Base-by-base conservation (phyloP, 2,329 filamentous ascomycete genomes). In the Neofusicoccum parvum region DNA sequence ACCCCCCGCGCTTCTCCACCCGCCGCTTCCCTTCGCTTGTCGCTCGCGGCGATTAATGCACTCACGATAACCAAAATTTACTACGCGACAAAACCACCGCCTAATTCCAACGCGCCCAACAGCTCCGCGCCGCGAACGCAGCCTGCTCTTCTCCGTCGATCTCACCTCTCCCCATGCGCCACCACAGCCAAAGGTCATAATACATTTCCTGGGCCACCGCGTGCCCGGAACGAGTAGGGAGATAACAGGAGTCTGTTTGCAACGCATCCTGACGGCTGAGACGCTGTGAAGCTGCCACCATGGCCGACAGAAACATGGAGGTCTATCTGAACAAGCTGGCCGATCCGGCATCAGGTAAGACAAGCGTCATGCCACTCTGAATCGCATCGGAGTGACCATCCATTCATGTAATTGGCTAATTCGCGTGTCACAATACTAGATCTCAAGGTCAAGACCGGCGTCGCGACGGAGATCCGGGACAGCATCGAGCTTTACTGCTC, bases 401-500 rank as follows among this genome's bases (percentile, higher is more conserved):
- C 12, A 39, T 39, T 48, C 12, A 5, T 12, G 14, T 39, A 20
- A 46, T 37, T 41, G 49, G 62, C 56, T 66, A 46, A 56, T 20
- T 32, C 27, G 17, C 37, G 43, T 17, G 23, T 51, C 23, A 36
- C n/a, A 2, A n/a, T 37, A 54, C 48, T 65, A 97, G 95, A 98
- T 81, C 81, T 90, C 66, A 92, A 92, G 81, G 80, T 88, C 66
- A 96, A 94, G 81, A 86, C 91, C 68, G 92, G 92, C 73, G 88
- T 93, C 69, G 92, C 94, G 68, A 88, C 90, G 62, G 90, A 94
- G 70, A 84, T 99, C 73, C 92, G 95, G 76, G 96, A 99, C 80
- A 92, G 87, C 72, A 89, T 98, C 71, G 96, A 99, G 73, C 86
- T 92, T 73, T 96, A 95, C 81, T 92, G 90, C 64, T 88, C 87